Percentiles rank a stretch among this genome's conserved stretches.
phyloP scores from a whole-genome alignment of 345 rosid genomes.

The Eucalyptus brandiana region DNA sequence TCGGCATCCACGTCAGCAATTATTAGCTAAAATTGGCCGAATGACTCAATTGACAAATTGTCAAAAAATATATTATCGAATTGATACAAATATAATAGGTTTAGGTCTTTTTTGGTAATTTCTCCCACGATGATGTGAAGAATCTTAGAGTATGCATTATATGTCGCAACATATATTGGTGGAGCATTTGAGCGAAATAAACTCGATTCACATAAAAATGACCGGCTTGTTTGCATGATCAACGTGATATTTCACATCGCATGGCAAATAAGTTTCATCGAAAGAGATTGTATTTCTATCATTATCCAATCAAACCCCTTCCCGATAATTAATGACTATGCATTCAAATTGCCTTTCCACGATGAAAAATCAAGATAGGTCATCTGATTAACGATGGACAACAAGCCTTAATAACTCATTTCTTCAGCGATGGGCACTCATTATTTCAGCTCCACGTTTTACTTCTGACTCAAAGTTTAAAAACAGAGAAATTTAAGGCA shows the following conservation, averaged over 20 bases:
- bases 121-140: neutral
- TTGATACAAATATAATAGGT: accelerated
- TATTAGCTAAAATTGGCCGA: neutral
- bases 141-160: neutral
- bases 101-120: too few relatives aligned
- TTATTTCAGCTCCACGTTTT: neutral
- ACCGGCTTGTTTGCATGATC: neutral
- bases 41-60: too few relatives aligned
- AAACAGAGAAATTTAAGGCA: neutral
- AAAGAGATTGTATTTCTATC: neutral
- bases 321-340: neutral
- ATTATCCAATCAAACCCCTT: neutral
- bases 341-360: neutral
- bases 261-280: neutral
- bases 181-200: neutral
- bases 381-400: neutral
- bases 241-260: neutral
- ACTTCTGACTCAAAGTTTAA: neutral
- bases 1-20: accelerated
- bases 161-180: accelerated
- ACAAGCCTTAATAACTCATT: neutral
- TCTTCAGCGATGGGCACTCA: neutral
- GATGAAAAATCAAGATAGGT: neutral
- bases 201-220: neutral
- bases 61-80: accelerated